These are phyloP conservation scores for Obelidium mucronatum DNA, from an alignment of 192 early-diverging fungal species.

Conservation along the genomic window DNA sequence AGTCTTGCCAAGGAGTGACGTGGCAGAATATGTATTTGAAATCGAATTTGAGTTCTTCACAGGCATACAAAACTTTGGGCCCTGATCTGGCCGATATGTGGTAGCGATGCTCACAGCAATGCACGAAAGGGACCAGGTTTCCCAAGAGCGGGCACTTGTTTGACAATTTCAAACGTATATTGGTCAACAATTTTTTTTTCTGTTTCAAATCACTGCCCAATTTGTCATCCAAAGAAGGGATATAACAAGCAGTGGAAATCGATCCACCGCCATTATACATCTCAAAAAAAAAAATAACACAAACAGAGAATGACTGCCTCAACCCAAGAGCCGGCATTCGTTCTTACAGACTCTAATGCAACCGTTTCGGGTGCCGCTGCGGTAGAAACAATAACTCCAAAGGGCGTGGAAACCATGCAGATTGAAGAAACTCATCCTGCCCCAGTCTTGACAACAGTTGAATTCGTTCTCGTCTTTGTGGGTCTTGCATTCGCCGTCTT, in stretches of 20 bases:
- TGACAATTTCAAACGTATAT: conserved; percentile 63
- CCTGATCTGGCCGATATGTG: too few relatives aligned
- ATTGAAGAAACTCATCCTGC: conserved; percentile 1
- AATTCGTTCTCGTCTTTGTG: conserved; percentile 37
- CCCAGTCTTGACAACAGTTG: conserved; percentile 4
- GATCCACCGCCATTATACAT: conserved; percentile 37
- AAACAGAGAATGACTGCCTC: background rate
- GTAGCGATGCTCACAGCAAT: conserved; percentile 75
- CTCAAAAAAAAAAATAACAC: background rate
- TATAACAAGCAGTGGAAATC: conserved; percentile 55
- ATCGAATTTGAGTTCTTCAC: too few relatives aligned
- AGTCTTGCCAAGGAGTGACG: too few relatives aligned
- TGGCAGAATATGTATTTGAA: too few relatives aligned
- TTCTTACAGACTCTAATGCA: background rate
- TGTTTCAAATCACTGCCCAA: conserved; percentile 23
- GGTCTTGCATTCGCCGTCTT: conserved; percentile 45
- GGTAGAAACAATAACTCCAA: background rate
- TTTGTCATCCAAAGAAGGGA: conserved; percentile 24
- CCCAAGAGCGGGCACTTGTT: conserved; percentile 61
- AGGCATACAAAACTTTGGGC: too few relatives aligned
- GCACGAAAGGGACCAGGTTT: conserved; percentile 65
- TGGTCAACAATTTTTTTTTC: conserved; percentile 42
- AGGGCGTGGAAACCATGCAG: background rate
- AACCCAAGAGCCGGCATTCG: background rate
- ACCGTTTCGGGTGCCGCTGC: background rate